Evolutionary conservation across 208 protist genomes (phyloP).

Genomic region (Trypanosoma vivax): DNA sequence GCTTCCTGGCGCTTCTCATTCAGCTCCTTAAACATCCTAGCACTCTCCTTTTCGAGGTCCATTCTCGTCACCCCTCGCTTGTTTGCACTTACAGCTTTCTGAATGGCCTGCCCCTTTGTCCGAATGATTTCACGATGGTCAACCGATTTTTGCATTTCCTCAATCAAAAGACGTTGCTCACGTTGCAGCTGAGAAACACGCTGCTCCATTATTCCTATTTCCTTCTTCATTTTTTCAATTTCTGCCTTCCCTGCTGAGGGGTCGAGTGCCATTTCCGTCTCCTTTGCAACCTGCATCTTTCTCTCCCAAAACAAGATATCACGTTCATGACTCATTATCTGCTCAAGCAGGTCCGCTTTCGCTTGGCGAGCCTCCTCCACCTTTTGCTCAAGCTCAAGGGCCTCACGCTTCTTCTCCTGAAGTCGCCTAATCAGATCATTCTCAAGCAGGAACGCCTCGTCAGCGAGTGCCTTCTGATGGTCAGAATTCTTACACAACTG

Average conservation of each 20-base stretch:
- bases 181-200: constrained; percentile 85
- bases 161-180: constrained; percentile 89
- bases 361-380: constrained; percentile 68
- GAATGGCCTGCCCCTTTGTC: constrained; percentile 88
- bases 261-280: constrained; percentile 94
- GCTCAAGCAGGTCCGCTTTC: constrained; percentile 79
- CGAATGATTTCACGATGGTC: constrained; percentile 90
- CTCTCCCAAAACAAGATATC: constrained; percentile 95
- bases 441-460: constrained; percentile 91
- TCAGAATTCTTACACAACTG: constrained; percentile 80
- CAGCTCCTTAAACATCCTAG: constrained; percentile 83
- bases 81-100: constrained; percentile 51
- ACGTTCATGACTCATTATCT: constrained; percentile 88
- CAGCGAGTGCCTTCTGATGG: constrained; percentile 66
- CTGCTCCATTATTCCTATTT: constrained; percentile 94
- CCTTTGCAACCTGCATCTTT: constrained; percentile 94
- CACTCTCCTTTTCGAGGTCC: constrained; percentile 82
- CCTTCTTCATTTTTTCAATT: constrained; percentile 93
- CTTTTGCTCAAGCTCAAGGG: constrained; percentile 82
- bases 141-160: constrained; percentile 93
- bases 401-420: constrained; percentile 88
- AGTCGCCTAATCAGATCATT: constrained; percentile 84
- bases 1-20: constrained; percentile 81
- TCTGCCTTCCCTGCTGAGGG: constrained; percentile 91
- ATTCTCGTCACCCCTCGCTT: constrained; percentile 63